Percentiles rank a stretch among this genome's conserved stretches.
phyloP scores from a whole-genome alignment of 2,329 filamentous ascomycete species.

The Hypoxylon sp. region DNA sequence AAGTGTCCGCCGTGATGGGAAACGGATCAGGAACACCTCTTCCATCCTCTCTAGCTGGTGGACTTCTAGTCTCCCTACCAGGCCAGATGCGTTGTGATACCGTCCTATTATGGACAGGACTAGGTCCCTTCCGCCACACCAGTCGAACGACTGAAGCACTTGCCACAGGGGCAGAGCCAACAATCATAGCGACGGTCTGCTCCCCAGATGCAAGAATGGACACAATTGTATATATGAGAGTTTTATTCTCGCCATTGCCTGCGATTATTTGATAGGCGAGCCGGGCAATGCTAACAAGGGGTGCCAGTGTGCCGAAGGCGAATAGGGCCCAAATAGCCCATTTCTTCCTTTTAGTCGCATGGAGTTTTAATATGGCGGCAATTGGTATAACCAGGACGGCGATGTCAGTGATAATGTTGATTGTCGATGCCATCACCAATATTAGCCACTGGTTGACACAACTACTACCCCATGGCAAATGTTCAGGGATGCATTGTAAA shows the following conservation, averaged over 20 bases:
- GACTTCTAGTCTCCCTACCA: conserved; percentile 16
- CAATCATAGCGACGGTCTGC: conserved; percentile 47
- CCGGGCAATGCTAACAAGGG: conserved; percentile 48
- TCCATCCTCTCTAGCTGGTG: neutral
- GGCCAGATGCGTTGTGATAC: conserved; percentile 43
- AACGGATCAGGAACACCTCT: neutral
- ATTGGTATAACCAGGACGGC: conserved; percentile 52
- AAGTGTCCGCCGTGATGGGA: neutral
- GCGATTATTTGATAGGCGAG: conserved; percentile 47
- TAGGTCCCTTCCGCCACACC: conserved; percentile 28
- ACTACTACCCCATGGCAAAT: conserved; percentile 45
- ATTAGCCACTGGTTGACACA: conserved; percentile 48
- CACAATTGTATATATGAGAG: conserved; percentile 48
- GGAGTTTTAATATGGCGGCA: conserved; percentile 51
- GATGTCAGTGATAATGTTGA: conserved; percentile 51
- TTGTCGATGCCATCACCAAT: conserved; percentile 46
- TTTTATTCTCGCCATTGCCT: conserved; percentile 42
- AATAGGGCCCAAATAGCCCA: conserved; percentile 53
- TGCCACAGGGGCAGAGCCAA: conserved; percentile 46
- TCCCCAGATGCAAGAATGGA: conserved; percentile 46
- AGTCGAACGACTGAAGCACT: conserved; percentile 40
- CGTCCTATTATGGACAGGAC: conserved; percentile 13
- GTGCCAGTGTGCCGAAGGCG: conserved; percentile 52
- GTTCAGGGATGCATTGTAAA: conserved; percentile 46
- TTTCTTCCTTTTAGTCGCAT: conserved; percentile 51